Conservation (phyloP, 371 early-diverging fungal genomes). For the Circinella umbellata region DNA sequence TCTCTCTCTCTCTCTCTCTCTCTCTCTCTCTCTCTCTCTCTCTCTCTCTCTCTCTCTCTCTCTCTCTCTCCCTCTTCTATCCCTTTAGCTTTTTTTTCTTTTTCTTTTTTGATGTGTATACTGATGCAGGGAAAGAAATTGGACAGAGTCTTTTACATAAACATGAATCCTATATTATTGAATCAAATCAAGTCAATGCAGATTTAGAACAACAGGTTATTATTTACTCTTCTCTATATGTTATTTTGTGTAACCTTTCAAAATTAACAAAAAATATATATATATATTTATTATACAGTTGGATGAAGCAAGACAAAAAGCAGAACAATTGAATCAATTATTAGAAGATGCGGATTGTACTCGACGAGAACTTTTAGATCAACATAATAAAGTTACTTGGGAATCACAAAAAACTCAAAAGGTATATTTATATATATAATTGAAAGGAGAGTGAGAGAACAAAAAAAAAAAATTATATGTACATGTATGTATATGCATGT, state of each 20-base stretch:
- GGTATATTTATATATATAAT: slow-evolving; percentile 24
- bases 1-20: no score
- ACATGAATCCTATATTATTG: slow-evolving; percentile 42
- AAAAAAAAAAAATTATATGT: no score
- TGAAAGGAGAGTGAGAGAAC: neutral
- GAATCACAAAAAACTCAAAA: slow-evolving; percentile 50
- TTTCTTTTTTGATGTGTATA: neutral
- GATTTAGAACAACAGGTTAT: slow-evolving; percentile 39
- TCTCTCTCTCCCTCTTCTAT: no score
- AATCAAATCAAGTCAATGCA: slow-evolving; percentile 32
- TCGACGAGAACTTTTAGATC: slow-evolving; percentile 32
- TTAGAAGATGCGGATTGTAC: slow-evolving; percentile 36
- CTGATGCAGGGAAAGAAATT: slow-evolving; percentile 34
- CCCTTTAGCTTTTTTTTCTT: no score
- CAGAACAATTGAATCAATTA: slow-evolving; percentile 31
- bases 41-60: no score
- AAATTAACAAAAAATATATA: slow-evolving; percentile 1
- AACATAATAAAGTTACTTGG: slow-evolving; percentile 36
- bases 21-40: no score
- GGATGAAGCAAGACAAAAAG: slow-evolving; percentile 31
- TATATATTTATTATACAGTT: no score
- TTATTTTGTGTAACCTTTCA: slow-evolving; percentile 10
- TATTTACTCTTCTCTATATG: neutral
- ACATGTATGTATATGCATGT: no score
- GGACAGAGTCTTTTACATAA: slow-evolving; percentile 51